Evolutionary conservation across 2,329 filamentous ascomycete species (phyloP), one percentile per base, ranked within the genome.

Genomic region (Xylaria digitata): DNA sequence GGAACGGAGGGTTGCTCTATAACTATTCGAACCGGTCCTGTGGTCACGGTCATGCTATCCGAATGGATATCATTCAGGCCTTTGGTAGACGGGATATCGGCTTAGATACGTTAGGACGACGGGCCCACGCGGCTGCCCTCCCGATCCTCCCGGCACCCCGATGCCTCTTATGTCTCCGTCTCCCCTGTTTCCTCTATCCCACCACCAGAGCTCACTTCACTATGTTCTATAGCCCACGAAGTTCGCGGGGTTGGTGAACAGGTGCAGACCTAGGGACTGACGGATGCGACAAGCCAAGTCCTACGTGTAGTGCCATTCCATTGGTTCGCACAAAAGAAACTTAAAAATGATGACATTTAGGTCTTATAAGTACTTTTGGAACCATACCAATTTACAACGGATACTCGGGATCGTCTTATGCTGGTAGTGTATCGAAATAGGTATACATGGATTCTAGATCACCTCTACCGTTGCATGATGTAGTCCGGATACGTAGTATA

Each of bases 1-100:
- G 45, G 57, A 56, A 45, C 26, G 34, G 52, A 48, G 52, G 57
- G 34, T 57, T 37, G 30, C 52, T 46, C 43, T 49, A 65, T 34
- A 30, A 48, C 37, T 49, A 13, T 37, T 56, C 32, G 49, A 60
- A 53, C 15, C 40, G 21, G 32, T 45, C 26, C 42, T 43, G 40
- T 57, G 19, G 42, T 49, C 37, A 43, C 21, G 19, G 46, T 9
- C 32, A 54, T 34, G 26, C 19, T 45, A 46, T 54, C 58, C 19
- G 50, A 42, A 26, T 42, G 55, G 58, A 42, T n/a, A 58, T 32
- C n/a, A 34, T 9, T 57, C 13, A 48, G 6, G 56, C 37, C 17
- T 42, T 55, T n/a, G n/a, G 53, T 55, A 17, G 52, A 52, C 32
- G 48, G 50, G 26, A 19, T 42, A n/a, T 30, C 43, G 26, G 59